Conservation (phyloP, 2,329 filamentous ascomycete genomes). For the Phyllosticta citrichinensis region DNA sequence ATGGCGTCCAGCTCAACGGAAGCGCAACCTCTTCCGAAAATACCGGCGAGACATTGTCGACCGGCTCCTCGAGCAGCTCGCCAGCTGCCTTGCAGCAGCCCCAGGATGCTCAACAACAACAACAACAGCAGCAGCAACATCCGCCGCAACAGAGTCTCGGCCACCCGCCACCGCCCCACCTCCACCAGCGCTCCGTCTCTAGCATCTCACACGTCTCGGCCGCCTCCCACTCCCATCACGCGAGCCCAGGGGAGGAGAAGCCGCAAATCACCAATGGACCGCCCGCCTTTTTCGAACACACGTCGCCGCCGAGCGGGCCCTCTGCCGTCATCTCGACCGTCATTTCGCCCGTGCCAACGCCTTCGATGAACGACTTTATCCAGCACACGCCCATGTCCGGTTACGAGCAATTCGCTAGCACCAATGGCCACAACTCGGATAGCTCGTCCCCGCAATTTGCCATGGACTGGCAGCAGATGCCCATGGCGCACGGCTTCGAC, state of each 20-base stretch:
- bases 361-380: constrained; percentile 29
- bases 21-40: constrained; percentile 27
- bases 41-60: constrained; percentile 22
- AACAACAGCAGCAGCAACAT: constrained; percentile 2
- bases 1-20: constrained; percentile 15
- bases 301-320: constrained; percentile 24
- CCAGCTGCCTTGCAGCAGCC: constrained; percentile 16
- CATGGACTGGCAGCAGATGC: constrained; percentile 40
- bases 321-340: constrained; percentile 17
- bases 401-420: constrained; percentile 35
- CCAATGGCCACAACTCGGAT: constrained; percentile 32
- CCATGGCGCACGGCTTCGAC: constrained; percentile 36
- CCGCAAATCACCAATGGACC: constrained; percentile 14
- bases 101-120: not conserved
- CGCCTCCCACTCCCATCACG: constrained; percentile 5
- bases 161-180: not conserved
- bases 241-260: constrained; percentile 3
- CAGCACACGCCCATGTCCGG: constrained; percentile 36
- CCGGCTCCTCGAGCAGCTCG: constrained; percentile 24
- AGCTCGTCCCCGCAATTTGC: constrained; percentile 37
- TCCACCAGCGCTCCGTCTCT: constrained; percentile 6
- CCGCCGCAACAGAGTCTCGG: not conserved
- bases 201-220: not conserved
- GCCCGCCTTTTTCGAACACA: constrained; percentile 34
- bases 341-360: constrained; percentile 29